phyloP scores from a whole-genome alignment of 331 rosid species.

The Prunus yedoensis region DNA sequence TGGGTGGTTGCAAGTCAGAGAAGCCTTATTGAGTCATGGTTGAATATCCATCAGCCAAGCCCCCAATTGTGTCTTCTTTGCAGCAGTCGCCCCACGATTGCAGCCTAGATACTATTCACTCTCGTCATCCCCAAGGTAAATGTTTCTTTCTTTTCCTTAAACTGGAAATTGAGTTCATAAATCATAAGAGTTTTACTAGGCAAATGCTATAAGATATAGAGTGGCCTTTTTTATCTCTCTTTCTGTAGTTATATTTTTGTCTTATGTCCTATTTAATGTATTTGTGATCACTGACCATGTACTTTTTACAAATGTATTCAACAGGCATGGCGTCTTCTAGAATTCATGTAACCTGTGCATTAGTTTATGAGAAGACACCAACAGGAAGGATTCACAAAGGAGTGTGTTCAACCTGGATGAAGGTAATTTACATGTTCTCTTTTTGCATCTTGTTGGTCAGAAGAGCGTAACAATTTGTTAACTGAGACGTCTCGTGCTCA shows the following conservation, averaged over 20 bases:
- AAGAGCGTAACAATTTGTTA: not conserved
- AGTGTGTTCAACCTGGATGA: conserved; percentile 98
- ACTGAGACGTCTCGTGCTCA: not conserved
- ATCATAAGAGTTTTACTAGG: not conserved
- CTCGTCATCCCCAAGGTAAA: conserved; percentile 91
- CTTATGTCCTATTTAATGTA: conserved; percentile 1
- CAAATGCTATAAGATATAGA: not conserved
- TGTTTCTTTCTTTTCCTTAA: conserved; percentile 4
- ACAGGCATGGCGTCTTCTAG: conserved; percentile 81
- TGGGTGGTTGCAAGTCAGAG: conserved; percentile 84
- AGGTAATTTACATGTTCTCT: conserved; percentile 52
- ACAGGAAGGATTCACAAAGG: conserved; percentile 88
- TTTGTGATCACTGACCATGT: not conserved
- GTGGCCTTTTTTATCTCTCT: not conserved
- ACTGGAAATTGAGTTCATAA: too few species aligned
- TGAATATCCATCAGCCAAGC: conserved; percentile 88
- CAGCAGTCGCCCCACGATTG: conserved; percentile 89
- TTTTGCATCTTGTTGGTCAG: conserved; percentile 13
- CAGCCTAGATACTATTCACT: conserved; percentile 96
- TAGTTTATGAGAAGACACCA: conserved; percentile 74
- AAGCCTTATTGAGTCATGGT: conserved; percentile 94
- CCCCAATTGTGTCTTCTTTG: conserved; percentile 92
- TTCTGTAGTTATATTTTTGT: not conserved
- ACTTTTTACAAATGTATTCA: conserved; percentile 18
- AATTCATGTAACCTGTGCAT: conserved; percentile 96